Evolutionary conservation across 768 basidiomycete genomes (phyloP).

Genomic region (Boletus rubroflammeus): DNA sequence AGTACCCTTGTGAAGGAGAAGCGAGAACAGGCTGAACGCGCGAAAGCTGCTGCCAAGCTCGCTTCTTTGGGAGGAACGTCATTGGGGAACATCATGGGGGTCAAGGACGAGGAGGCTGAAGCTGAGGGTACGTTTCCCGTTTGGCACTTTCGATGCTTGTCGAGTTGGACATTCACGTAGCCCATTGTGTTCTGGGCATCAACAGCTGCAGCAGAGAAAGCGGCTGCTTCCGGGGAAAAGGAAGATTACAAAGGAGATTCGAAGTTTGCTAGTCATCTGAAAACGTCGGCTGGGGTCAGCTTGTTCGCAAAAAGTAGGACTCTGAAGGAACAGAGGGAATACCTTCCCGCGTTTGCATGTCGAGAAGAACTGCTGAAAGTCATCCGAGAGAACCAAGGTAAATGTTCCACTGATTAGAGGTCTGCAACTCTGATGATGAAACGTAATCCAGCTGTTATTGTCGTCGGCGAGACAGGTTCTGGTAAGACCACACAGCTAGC

Average conservation of each 20-base stretch:
- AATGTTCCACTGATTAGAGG: background rate
- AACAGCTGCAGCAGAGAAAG: constrained; percentile 53
- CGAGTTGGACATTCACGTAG: constrained; percentile 82
- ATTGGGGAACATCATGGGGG: constrained; percentile 97
- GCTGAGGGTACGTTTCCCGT: constrained; percentile 70
- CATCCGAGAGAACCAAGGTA: constrained; percentile 94
- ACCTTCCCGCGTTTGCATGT: constrained; percentile 95
- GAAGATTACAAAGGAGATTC: constrained; percentile 90
- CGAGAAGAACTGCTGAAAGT: constrained; percentile 87
- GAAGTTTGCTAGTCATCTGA: constrained; percentile 94
- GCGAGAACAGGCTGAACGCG: constrained; percentile 92
- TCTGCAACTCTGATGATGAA: background rate
- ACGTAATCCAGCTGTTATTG: constrained; percentile 66
- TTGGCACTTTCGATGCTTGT: constrained; percentile 27
- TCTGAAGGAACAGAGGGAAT: constrained; percentile 93
- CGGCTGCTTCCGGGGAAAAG: constrained; percentile 46
- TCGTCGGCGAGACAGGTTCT: constrained; percentile 99
- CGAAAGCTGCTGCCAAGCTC: constrained; percentile 94
- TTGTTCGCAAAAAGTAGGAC: constrained; percentile 79
- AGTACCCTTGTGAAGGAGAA: constrained; percentile 92
- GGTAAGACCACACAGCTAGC: constrained; percentile 97
- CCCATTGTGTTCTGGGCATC: constrained; percentile 33
- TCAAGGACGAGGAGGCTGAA: constrained; percentile 90
- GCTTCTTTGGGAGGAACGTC: constrained; percentile 89
- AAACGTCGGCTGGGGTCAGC: constrained; percentile 72